Base-by-base conservation (phyloP, 1,284 basidiomycete species). In the Mixia osmundae region DNA sequence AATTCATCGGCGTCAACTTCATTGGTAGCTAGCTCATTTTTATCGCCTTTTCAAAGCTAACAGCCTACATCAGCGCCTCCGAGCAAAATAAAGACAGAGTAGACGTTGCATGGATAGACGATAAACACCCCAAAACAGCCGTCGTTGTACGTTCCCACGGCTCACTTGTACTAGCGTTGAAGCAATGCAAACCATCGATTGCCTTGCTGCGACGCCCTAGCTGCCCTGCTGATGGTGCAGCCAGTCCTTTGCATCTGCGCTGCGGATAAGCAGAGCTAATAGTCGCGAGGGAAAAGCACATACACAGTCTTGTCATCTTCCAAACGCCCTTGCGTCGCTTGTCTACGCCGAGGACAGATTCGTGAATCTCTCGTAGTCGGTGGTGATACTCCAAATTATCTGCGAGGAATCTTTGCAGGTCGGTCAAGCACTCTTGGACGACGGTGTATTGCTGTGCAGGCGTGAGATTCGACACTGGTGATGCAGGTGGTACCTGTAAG, bases 1-100 rank as follows among this genome's bases (percentile, higher is more conserved):
- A 95, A 57, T 75, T 75, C 48, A 57, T 82, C 44, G 69, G 76
- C 47, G 75, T 78, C 40, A 57, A 61, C 64, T 39, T 51, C 43
- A 41, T 51, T 33, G 45, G 49, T 53, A 39, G 19, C 30, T 40
- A 19, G 20, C 27, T 33, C 22, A 8, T 22, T 38, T n/a, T n/a
- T n/a, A n/a, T n/a, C n/a, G n/a, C n/a, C n/a, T n/a, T n/a, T n/a
- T n/a, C n/a, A n/a, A n/a, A n/a, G n/a, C n/a, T n/a, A n/a, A n/a
- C n/a, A n/a, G n/a, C n/a, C n/a, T n/a, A n/a, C n/a, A n/a, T n/a
- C n/a, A n/a, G n/a, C n/a, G n/a, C n/a, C n/a, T n/a, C n/a, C n/a
- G n/a, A n/a, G n/a, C n/a, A n/a, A n/a, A n/a, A n/a, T n/a, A n/a
- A n/a, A n/a, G n/a, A n/a, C n/a, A n/a, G n/a, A n/a, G n/a, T n/a